Percentiles rank a stretch among this genome's conserved stretches.
Conservation (phyloP, 2,329 filamentous ascomycete genomes). For the Penicillium janthinellum region DNA sequence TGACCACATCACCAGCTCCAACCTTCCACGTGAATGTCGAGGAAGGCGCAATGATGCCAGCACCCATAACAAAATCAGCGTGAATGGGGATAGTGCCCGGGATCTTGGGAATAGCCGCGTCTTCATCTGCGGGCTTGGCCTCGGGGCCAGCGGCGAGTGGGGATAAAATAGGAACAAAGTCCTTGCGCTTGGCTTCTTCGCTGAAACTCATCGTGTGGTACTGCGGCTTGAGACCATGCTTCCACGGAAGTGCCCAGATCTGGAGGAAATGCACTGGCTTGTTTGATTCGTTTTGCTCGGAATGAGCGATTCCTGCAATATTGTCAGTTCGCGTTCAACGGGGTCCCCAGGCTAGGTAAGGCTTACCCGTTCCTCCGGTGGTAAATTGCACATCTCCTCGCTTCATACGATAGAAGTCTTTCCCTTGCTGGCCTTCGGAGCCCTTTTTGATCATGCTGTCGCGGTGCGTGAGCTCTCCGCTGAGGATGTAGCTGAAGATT, state of each 20-base stretch:
- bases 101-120: constrained; percentile 62
- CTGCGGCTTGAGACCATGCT: constrained; percentile 67
- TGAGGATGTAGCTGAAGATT: constrained; percentile 87
- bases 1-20: constrained; percentile 53
- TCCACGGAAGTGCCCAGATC: constrained; percentile 84
- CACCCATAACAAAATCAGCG: constrained; percentile 81
- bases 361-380: constrained; percentile 72
- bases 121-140: constrained; percentile 64
- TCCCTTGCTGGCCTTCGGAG: constrained; percentile 58
- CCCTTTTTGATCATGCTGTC: constrained; percentile 80
- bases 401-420: constrained; percentile 70
- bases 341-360: not conserved
- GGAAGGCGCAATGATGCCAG: constrained; percentile 69
- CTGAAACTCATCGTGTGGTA: constrained; percentile 76
- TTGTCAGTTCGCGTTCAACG: constrained; percentile 7
- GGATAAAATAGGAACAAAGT: constrained; percentile 74
- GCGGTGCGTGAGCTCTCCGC: constrained; percentile 81
- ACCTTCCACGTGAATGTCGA: constrained; percentile 71
- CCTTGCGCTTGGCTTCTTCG: constrained; percentile 71
- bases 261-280: constrained; percentile 80
- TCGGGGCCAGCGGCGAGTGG: constrained; percentile 68
- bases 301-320: constrained; percentile 67
- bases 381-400: constrained; percentile 88
- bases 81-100: constrained; percentile 77
- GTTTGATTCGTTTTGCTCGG: constrained; percentile 76